These are phyloP conservation scores for Boletellus emodensis DNA, from an alignment of 768 basidiomycete genomes.

Conservation along the genomic window DNA sequence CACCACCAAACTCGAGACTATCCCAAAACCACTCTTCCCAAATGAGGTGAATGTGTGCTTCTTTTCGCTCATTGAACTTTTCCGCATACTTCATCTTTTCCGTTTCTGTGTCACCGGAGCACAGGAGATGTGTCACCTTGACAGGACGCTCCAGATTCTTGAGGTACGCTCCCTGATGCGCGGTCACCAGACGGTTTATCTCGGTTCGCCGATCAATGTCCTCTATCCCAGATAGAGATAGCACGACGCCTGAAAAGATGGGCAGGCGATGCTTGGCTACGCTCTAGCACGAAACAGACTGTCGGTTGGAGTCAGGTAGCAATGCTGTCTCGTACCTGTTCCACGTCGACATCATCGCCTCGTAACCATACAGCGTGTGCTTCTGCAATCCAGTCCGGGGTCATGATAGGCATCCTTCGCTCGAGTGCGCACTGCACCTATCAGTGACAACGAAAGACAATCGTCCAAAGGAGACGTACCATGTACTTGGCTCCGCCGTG, in stretches of 20 bases:
- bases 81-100: constrained; percentile 79
- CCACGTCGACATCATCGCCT: constrained; percentile 74
- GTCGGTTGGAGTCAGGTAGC: background rate
- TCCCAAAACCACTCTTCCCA: constrained; percentile 99
- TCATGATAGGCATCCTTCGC: constrained; percentile 74
- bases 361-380: constrained; percentile 70
- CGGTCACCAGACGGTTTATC: constrained; percentile 58
- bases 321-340: constrained; percentile 42
- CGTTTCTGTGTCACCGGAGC: constrained; percentile 59
- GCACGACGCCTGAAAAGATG: constrained; percentile 63
- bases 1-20: constrained; percentile 70
- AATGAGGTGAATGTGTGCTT: constrained; percentile 71
- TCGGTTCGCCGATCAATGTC: constrained; percentile 55
- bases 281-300: constrained; percentile 39
- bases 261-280: constrained; percentile 59
- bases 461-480: constrained; percentile 38
- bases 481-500: constrained; percentile 83
- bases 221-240: constrained; percentile 75
- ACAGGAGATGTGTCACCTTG: constrained; percentile 81
- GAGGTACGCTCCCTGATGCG: constrained; percentile 64
- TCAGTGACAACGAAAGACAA: background rate
- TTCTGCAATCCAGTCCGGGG: constrained; percentile 72
- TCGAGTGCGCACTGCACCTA: constrained; percentile 70
- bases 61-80: constrained; percentile 64
- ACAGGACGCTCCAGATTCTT: constrained; percentile 76